A percentile compares a stretch with the other conserved stretches of the same genome.
phyloP scores from a whole-genome alignment of 805 yeast species.

The Babjeviella inositovora region DNA sequence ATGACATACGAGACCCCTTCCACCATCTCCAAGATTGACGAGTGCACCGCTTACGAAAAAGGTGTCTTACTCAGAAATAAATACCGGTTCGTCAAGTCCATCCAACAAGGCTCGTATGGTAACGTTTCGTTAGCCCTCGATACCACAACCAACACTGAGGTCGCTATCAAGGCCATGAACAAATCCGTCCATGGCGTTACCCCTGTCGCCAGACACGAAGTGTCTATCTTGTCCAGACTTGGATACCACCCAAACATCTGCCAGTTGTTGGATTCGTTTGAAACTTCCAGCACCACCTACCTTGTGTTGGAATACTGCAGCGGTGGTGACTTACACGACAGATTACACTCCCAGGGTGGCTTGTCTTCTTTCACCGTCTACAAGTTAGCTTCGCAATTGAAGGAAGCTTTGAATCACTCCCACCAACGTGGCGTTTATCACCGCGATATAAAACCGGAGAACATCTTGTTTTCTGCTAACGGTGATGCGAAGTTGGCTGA shows the following conservation, averaged over 20 bases:
- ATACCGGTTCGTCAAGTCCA: slow-evolving; percentile 22
- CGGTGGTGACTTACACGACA: slow-evolving; percentile 55
- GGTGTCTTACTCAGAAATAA: slow-evolving; percentile 16
- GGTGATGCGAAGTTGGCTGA: slow-evolving; percentile 51
- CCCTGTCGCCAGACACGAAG: slow-evolving; percentile 37
- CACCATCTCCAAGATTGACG: too few relatives aligned
- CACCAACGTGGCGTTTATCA: slow-evolving; percentile 49
- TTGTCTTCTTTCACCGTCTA: slow-evolving; percentile 12
- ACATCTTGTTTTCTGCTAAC: slow-evolving; percentile 32
- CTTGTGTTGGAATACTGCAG: slow-evolving; percentile 53
- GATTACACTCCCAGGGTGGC: slow-evolving; percentile 15
- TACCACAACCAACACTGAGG: slow-evolving; percentile 11
- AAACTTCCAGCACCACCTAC: slow-evolving; percentile 31
- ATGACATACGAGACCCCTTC: too few relatives aligned
- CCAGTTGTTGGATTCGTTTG: slow-evolving; percentile 38
- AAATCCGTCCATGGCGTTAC: slow-evolving; percentile 22
- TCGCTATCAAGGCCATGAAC: slow-evolving; percentile 39
- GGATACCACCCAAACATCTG: slow-evolving; percentile 39
- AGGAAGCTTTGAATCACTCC: slow-evolving; percentile 31
- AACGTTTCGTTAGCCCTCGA: slow-evolving; percentile 38
- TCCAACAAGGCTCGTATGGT: slow-evolving; percentile 50
- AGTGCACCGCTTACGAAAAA: slow-evolving; percentile 21
- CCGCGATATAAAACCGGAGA: slow-evolving; percentile 65
- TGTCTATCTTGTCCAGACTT: slow-evolving; percentile 15
- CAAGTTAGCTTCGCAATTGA: slow-evolving; percentile 30